Evolutionary conservation across 768 basidiomycete genomes (phyloP), one percentile per base, ranked within the genome.

Genomic region (Lepiota brunneoincarnata): DNA sequence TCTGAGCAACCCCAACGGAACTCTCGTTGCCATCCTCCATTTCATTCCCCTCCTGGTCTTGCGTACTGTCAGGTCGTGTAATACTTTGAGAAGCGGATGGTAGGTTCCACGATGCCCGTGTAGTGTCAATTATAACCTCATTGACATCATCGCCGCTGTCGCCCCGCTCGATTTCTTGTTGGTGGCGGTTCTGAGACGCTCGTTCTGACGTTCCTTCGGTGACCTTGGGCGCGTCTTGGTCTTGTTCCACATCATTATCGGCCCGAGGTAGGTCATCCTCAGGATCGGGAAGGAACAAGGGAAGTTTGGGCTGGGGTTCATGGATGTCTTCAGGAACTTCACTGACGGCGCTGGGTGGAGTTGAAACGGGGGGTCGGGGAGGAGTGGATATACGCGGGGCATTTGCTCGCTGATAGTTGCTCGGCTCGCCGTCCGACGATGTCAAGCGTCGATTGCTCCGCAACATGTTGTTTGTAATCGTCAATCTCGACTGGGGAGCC

Each of bases 11-110:
- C 7, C 31, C 31, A 31, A 10, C 11, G 28, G 26, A 15, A 15
- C 20, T 20, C 2, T n/a, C 31, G 35, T 48, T 54, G n/a, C 18
- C 28, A 26, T 18, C n/a, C 6, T 39, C n/a, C 26, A n/a, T 51
- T n/a, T 53, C 46, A 31, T 54, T 51, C 10, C 24, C 20, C 1
- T 54, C 28, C 7, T 47, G 40, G 26, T 58, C 42, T 28, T 42
- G 36, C n/a, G 24, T 24, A 3, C 39, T 6, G 14, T 41, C 31
- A 2, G 53, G 48, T 28, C 42, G 41, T n/a, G 54, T 36, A 1
- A 53, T 35, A 39, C 20, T 46, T 42, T 28, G 51, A 17, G 36
- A 57, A 15, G 59, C 80, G 74, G 5, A 69, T 63, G 47, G 66
- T 39, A 55, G 64, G 56, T 59, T 58, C 61, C 61, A 61, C 24